Evolutionary conservation across 371 early-diverging fungal genomes (phyloP).

Genomic region (Thermomucor indicae-seudaticae): DNA sequence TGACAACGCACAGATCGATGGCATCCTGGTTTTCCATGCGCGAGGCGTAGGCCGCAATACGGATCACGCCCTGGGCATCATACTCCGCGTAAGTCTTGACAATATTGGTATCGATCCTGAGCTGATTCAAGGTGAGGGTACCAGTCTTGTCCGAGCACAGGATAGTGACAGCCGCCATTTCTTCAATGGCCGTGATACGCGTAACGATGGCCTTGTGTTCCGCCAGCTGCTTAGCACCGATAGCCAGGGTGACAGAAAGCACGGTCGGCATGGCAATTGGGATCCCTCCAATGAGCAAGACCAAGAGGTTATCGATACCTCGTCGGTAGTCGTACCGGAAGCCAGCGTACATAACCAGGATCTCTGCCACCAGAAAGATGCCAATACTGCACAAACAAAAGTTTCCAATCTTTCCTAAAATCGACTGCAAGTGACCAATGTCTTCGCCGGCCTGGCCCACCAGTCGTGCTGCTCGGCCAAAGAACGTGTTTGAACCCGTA

Average conservation of each 20-base stretch:
- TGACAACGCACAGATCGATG: slow-evolving; percentile 71
- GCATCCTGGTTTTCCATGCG: slow-evolving; percentile 71
- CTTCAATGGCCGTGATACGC: slow-evolving; percentile 85
- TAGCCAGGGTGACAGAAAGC: slow-evolving; percentile 90
- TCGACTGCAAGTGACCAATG: slow-evolving; percentile 84
- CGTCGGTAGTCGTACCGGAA: slow-evolving; percentile 68
- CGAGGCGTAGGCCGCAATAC: slow-evolving; percentile 64
- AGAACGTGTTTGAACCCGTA: slow-evolving; percentile 84
- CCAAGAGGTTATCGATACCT: slow-evolving; percentile 67
- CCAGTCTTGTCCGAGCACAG: slow-evolving; percentile 97
- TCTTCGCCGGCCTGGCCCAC: slow-evolving; percentile 76
- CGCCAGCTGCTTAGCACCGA: slow-evolving; percentile 91
- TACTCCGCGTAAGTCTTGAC: slow-evolving; percentile 57
- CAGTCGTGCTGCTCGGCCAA: slow-evolving; percentile 84
- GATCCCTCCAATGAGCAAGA: slow-evolving; percentile 76
- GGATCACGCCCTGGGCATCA: slow-evolving; percentile 54
- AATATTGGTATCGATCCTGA: slow-evolving; percentile 64
- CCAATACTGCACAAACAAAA: slow-evolving; percentile 71
- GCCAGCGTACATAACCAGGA: slow-evolving; percentile 76
- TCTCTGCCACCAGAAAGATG: slow-evolving; percentile 69
- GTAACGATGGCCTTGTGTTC: slow-evolving; percentile 92
- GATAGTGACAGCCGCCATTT: slow-evolving; percentile 89
- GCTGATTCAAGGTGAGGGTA: slow-evolving; percentile 91
- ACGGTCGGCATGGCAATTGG: slow-evolving; percentile 81
- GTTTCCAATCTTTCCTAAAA: slow-evolving; percentile 89